Evolutionary conservation across 352 stramenopile species (phyloP), one percentile per base, ranked within the genome.

Genomic region (Plasmopara halstedii): DNA sequence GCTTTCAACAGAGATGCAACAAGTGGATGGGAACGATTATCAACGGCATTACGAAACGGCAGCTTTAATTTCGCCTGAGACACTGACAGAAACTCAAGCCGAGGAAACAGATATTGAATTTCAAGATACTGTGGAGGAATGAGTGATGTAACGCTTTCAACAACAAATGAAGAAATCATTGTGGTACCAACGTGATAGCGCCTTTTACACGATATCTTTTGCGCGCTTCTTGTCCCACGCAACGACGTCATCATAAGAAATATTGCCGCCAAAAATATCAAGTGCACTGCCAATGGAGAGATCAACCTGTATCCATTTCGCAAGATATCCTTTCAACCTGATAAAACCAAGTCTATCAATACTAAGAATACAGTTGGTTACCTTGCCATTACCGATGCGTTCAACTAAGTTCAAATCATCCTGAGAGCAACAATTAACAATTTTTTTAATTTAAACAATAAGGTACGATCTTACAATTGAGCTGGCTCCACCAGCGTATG

Each of bases 281-380:
- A 99, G 74, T 1, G 95, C 96, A 64, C 93, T 98, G 13, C 96
- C 96, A 58, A 99, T 97, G 5, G 96, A 98, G n/a, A 98, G 75
- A 58, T 99, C 95, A 18, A 99, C 94, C 67, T 82, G 25, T 9
- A 56, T 8, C 21, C 38, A 27, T 29, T 33, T 38, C 25, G 31
- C 14, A 37, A 10, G 20, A 50, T n/a, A 50, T 18, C 14, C 17
- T 34, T 50, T n/a, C 15, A 17, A 35, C 20, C n/a, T 6, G 10
- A 34, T 2, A 33, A 42, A 20, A 2, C 2, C 8, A n/a, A n/a
- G n/a, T n/a, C n/a, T n/a, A n/a, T n/a, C n/a, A n/a, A n/a, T n/a
- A n/a, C n/a, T n/a, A n/a, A n/a, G n/a, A n/a, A n/a, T n/a, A n/a
- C n/a, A n/a, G n/a, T n/a, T n/a, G n/a, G n/a, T 36, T 53, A 87